Base-by-base conservation (phyloP, 768 basidiomycete species). In the Amylocystis lapponica region DNA sequence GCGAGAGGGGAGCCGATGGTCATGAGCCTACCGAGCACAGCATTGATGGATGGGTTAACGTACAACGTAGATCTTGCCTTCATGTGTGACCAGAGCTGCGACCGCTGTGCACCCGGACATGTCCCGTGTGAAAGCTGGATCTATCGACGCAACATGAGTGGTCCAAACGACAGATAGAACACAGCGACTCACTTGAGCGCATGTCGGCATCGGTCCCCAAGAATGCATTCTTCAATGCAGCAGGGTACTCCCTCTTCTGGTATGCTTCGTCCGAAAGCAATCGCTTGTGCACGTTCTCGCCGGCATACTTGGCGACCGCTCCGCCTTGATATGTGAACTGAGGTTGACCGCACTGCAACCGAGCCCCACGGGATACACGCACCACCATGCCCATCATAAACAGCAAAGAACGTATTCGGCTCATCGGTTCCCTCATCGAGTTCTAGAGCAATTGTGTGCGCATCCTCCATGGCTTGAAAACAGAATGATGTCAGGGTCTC, bases 301-400 rank as follows among this genome's bases (percentile, higher is more conserved):
- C 93, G 3, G 93, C 86, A 64, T 81, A 96, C 63, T 74, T 78
- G 21, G 92, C 89, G n/a, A 91, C 87, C 5, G 82, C 76, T 22
- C 81, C 74, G 29, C 92, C 92, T 95, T 53, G 3, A 43, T 14
- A 39, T 23, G 37, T 14, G 43, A 22, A 4, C 29, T 38, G 11
- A 11, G 20, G 32, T 19, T 23, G 57, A 52, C 14, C 22, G 37
- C 30, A n/a, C 23, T 25, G 8, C 21, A 17, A 7, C 9, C 19
- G n/a, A 3, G 17, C 7, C n/a, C 9, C 11, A 23, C 6, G 39
- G 37, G 38, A 25, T 32, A 22, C 36, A 41, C 78, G 52, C 57
- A 91, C 95, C 96, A 47, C 96, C 96, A 61, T 99, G 96, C 23
- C 96, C 96, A 66, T 99, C 96, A 59, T 96, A 98, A 2, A 99